Evolutionary conservation across 106 monocot genomes (phyloP), one percentile per base, ranked within the genome.

Genomic region (Posidonia australis): DNA sequence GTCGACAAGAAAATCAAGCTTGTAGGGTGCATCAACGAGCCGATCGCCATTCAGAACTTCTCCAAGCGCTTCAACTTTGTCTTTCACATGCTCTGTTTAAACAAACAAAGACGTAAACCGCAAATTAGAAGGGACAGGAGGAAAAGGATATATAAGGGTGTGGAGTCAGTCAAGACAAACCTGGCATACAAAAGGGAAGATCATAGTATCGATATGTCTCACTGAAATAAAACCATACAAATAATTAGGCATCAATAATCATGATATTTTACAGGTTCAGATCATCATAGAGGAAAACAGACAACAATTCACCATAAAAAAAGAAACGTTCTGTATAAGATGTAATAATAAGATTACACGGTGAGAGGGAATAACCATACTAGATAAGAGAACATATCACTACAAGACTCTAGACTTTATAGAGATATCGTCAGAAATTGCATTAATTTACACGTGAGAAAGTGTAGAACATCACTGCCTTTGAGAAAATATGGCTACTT

Each of bases 21-120:
- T 83, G 71, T 86, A 86, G 30, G 86, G 90, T 16, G 83, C 90
- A 74, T 83, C 86, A 49, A 91, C 90, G 27, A 91, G 73, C 5
- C 90, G 83, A 47, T 91, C 90, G 10, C 90, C 90, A 67, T 91
- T 86, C 58, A 91, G 49, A 46, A 91, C 72, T 70, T 86, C 86
- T 29, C 83, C 86, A 59, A 91, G 80, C 22, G 83, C 86, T 63
- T 86, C 90, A 28, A 23, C 70, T 68, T 86, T 86, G 48, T 91
- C 90, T 63, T 70, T 86, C 58, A 83, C 63, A 59, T 83, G 76
- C 51, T 63, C 90, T 91, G 82, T 70, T 26, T 23, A 24, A 10
- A 25, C 23, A 43, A 36, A 7, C 30, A 22, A 10, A 62, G 66
- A 58, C 23, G 31, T 10, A 16, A 51, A 41, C n/a, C n/a, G n/a